These are phyloP conservation scores for Apophysomyces trapeziformis DNA, from an alignment of 371 early-diverging fungal species.

Conservation along the genomic window DNA sequence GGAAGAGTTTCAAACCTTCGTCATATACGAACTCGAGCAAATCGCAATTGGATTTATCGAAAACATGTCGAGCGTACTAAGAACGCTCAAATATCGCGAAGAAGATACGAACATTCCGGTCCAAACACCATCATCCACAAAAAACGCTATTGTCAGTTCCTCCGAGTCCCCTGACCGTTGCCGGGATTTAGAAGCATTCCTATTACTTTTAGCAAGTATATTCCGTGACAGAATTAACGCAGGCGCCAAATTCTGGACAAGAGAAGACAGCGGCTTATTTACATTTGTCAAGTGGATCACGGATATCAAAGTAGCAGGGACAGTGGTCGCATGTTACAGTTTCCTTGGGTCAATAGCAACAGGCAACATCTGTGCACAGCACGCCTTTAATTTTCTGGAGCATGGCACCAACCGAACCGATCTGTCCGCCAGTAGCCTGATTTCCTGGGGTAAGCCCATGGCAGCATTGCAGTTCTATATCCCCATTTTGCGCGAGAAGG, in stretches of 20 bases:
- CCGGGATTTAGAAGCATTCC: constrained; percentile 69
- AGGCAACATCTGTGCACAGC: constrained; percentile 38
- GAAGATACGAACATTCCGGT: constrained; percentile 60
- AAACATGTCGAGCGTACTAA: constrained; percentile 57
- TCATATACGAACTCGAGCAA: constrained; percentile 56
- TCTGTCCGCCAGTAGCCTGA: constrained; percentile 26
- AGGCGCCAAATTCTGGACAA: constrained; percentile 79
- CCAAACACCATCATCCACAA: constrained; percentile 15
- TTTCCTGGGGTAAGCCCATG: constrained; percentile 50
- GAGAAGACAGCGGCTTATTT: constrained; percentile 59
- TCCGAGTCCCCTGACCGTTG: constrained; percentile 33
- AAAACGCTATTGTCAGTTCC: constrained; percentile 24
- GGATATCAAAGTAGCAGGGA: constrained; percentile 39
- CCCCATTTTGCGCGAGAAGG: constrained; percentile 24
- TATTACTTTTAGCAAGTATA: constrained; percentile 68
- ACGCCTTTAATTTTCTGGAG: constrained; percentile 34
- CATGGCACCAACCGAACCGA: constrained; percentile 24
- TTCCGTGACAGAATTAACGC: constrained; percentile 76
- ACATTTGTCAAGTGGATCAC: constrained; percentile 79
- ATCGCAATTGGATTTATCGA: constrained; percentile 53
- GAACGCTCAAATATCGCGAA: constrained; percentile 72
- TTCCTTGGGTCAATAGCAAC: constrained; percentile 45
- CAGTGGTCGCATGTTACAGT: constrained; percentile 41
- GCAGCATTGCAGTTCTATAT: constrained; percentile 41
- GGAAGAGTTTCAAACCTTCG: constrained; percentile 52